Evolutionary conservation across 2,329 filamentous ascomycete species (phyloP), one percentile per base, ranked within the genome.

Genomic region (Blastomyces silverae): DNA sequence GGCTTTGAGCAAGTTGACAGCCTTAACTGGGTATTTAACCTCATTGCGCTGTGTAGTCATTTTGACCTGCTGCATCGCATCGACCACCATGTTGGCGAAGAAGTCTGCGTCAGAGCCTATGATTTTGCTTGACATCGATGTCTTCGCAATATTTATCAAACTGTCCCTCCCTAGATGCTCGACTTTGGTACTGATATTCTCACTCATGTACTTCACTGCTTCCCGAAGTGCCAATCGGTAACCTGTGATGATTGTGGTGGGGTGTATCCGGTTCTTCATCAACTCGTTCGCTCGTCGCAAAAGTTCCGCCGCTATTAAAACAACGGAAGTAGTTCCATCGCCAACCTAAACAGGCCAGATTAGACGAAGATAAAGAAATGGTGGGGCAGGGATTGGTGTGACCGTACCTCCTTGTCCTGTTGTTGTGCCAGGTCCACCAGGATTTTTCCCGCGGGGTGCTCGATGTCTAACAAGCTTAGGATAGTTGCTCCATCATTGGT

Each of bases 261-360:
- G 95, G 81, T 99, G 94, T 85, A 99, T 99, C 78, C 92, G 90
- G 86, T 97, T 99, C 84, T 94, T 97, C 90, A 97, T 95, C 70
- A 99, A 85, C 81, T 99, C 94, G 82, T 99, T 99, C 68, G 88
- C 94, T 79, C 94, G 86, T 77, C 90, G 87, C 74, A 99, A 83
- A 70, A 99, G 88, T 82, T 99, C 94, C 67, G 94, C 91, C 62
- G 94, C 94, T 78, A 99, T 97, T 71, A 99, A 86, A 66, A 99
- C 94, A 62, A 99, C 94, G 60, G 93, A 97, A 28, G 94, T 99
- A 60, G 94, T 99, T 72, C 94, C 94, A 81, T 99, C 94, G 73
- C 94, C 94, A 64, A 99, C 94, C 80, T 82, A 69, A 28, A 55
- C 62, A 42, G 42, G 20, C 39, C 60, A 57, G 44, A 52, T 63